Percentiles rank a stretch among this genome's conserved stretches.
Conservation (phyloP, 1,284 basidiomycete genomes). For the Peniophora sp. region DNA sequence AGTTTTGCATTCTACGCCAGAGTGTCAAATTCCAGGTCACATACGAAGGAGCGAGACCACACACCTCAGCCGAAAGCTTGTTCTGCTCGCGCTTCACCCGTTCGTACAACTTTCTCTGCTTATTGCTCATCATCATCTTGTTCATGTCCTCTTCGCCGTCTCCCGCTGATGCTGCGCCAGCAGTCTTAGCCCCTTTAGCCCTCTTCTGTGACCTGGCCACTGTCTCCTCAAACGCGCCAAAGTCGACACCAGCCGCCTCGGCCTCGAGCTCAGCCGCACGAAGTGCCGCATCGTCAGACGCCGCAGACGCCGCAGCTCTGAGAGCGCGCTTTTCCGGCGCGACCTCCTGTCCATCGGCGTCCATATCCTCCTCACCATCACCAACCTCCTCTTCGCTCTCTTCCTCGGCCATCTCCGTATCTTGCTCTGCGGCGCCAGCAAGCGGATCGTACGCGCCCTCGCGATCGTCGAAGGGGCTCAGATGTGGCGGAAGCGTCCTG, state of each 20-base stretch:
- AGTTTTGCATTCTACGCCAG: constrained; percentile 14
- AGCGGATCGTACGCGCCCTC: constrained; percentile 73
- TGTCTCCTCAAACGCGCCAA: constrained; percentile 76
- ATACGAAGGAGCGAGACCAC: background rate
- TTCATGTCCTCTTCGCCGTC: constrained; percentile 82
- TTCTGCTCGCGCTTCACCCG: constrained; percentile 88
- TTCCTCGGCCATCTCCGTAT: constrained; percentile 24
- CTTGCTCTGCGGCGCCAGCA: constrained; percentile 21
- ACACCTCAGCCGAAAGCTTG: constrained; percentile 76
- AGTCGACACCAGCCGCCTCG: constrained; percentile 84
- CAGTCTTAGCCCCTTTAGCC: constrained; percentile 25
- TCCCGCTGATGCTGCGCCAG: constrained; percentile 19
- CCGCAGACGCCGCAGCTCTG: constrained; percentile 50
- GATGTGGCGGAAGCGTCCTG: constrained; percentile 84
- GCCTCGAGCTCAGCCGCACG: constrained; percentile 91
- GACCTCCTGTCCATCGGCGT: constrained; percentile 28
- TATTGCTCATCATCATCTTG: constrained; percentile 98
- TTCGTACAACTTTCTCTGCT: constrained; percentile 93
- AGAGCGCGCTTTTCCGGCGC: constrained; percentile 34
- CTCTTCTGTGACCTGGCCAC: constrained; percentile 64
- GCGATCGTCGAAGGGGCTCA: constrained; percentile 90
- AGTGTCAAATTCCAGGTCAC: background rate
- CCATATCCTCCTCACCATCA: constrained; percentile 23
- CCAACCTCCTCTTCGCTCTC: constrained; percentile 24
- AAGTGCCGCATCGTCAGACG: constrained; percentile 60